phyloP scores from a whole-genome alignment of 306 rosid genomes.

The Cicer arietinum region DNA sequence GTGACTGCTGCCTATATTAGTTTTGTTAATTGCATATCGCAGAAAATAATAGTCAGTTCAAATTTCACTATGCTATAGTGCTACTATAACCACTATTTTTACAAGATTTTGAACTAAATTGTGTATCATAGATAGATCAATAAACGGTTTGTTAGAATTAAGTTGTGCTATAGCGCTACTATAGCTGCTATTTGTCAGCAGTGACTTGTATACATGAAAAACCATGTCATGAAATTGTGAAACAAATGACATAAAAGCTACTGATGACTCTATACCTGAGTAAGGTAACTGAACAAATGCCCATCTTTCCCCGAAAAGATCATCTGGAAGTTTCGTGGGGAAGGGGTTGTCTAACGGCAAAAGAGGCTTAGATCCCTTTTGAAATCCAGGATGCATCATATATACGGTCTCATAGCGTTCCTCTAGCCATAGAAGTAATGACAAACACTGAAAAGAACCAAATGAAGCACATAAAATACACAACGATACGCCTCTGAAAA shows the following conservation, averaged over 20 bases:
- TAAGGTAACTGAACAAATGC: slow-evolving; percentile 93
- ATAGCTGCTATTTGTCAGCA: no score
- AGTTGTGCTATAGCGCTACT: no score
- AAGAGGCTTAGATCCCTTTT: slow-evolving; percentile 81
- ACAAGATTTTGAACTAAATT: no score
- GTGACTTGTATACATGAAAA: not conserved
- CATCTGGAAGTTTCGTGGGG: slow-evolving; percentile 88
- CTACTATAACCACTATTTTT: no score
- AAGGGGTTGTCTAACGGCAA: slow-evolving; percentile 91
- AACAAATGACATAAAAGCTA: slow-evolving; percentile 12
- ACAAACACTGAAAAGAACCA: slow-evolving; percentile 69
- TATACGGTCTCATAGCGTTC: slow-evolving; percentile 86
- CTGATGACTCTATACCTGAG: slow-evolving; percentile 63
- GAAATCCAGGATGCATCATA: slow-evolving; percentile 90
- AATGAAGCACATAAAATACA: slow-evolving; percentile 34
- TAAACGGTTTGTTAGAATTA: no score
- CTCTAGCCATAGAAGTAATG: slow-evolving; percentile 84
- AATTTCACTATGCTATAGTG: no score
- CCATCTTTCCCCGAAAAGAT: slow-evolving; percentile 92
- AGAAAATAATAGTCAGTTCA: no score
- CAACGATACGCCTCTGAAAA: slow-evolving; percentile 9
- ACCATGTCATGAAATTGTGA: slow-evolving; percentile 20
- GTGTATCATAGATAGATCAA: no score
- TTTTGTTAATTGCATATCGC: no score
- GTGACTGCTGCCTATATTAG: not conserved